Percentiles rank a stretch among this genome's conserved stretches.
These are phyloP conservation scores for Rhododendron ovatum DNA, from an alignment of 148 eudicot genomes.

Conservation along the genomic window DNA sequence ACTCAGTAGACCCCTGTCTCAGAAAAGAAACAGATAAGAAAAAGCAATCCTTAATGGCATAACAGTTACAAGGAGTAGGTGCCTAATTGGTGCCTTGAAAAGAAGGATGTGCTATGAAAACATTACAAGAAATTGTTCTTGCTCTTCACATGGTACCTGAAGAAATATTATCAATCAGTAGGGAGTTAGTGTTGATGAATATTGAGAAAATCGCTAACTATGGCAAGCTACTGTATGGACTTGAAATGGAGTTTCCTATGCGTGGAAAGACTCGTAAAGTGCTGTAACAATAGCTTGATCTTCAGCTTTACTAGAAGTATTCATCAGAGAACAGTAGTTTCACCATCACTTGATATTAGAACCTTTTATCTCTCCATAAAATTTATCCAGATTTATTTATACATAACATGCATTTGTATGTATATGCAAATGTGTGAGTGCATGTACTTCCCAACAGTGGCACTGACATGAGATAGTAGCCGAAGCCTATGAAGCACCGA, in stretches of 20 bases:
- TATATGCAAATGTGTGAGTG: background rate
- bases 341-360: background rate
- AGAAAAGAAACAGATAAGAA: background rate
- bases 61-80: background rate
- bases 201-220: background rate
- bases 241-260: background rate
- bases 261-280: background rate
- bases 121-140: background rate
- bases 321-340: background rate
- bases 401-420: background rate
- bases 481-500: too few species aligned
- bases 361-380: background rate
- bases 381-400: background rate
- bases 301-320: background rate
- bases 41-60: background rate
- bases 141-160: background rate
- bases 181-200: background rate
- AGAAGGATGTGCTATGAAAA: background rate
- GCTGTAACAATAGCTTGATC: background rate
- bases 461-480: background rate
- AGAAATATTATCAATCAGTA: background rate
- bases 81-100: background rate
- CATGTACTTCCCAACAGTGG: background rate
- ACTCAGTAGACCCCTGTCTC: constrained; percentile 33
- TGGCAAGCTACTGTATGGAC: background rate